A percentile compares a stretch with the other conserved stretches of the same genome.
phyloP scores from a whole-genome alignment of 1,284 basidiomycete species.

The Tilletiaria anomala region DNA sequence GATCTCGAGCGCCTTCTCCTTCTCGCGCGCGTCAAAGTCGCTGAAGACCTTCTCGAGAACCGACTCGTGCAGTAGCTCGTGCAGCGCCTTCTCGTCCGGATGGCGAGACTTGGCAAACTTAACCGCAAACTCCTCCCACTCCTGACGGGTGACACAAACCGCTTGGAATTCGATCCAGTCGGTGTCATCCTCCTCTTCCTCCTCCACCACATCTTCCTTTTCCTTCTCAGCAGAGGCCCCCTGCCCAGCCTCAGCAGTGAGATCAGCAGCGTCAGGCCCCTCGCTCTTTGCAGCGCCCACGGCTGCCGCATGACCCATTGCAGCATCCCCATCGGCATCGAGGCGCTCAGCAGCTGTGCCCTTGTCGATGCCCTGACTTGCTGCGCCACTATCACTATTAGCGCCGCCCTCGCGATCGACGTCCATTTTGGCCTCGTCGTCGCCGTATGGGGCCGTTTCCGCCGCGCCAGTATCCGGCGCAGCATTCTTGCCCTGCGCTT shows the following conservation, averaged over 20 bases:
- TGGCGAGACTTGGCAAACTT: constrained; percentile 60
- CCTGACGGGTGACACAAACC: constrained; percentile 57
- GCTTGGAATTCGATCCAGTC: constrained; percentile 40
- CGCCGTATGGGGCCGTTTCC: background rate
- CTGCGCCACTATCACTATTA: background rate
- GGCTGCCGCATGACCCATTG: background rate
- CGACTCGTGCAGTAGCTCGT: constrained; percentile 52
- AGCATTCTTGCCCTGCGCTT: no score
- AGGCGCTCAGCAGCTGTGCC: no score
- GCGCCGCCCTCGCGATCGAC: background rate
- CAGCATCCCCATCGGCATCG: background rate
- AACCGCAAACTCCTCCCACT: constrained; percentile 56
- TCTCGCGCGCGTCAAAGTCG: constrained; percentile 41
- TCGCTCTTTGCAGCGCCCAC: background rate
- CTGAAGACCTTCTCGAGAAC: constrained; percentile 54
- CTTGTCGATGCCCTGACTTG: background rate
- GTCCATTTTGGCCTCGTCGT: background rate
- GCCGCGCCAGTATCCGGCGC: background rate
- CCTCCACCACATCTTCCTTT: constrained; percentile 3
- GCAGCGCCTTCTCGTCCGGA: constrained; percentile 61
- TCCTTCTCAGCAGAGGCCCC: constrained; percentile 1
- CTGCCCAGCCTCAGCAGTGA: constrained; percentile 1
- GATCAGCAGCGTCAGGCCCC: background rate
- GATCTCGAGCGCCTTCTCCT: constrained; percentile 48
- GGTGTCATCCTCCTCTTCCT: constrained; percentile 8